Evolutionary conservation across 1,284 basidiomycete species (phyloP), one percentile per base, ranked within the genome.

Genomic region (Wallemia ichthyophaga): DNA sequence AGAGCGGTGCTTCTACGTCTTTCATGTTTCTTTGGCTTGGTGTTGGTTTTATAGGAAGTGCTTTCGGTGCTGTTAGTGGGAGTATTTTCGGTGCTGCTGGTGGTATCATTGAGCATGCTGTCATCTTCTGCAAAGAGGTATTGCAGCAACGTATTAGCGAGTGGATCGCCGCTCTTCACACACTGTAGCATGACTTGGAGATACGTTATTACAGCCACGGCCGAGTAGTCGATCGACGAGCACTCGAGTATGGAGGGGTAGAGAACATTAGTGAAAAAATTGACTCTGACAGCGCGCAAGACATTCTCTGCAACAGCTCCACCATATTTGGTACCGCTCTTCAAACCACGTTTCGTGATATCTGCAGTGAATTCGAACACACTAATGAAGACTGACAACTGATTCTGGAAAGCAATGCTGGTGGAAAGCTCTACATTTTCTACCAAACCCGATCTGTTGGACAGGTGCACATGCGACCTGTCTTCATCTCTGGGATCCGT

Each of bases 141-240:
- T 58, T 78, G 73, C 57, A 88, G 74, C 15, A 89, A 70, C n/a
- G 82, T 71, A 61, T 81, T 77, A 1, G 76, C 76, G 32, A 89
- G 73, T 58, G 75, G 76, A 24, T 66, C 64, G 5, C 82, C 82
- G 53, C 80, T 74, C 59, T 79, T 77, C 17, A 91, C 74, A 0
- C 81, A 83, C 57, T 80, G 76, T 59, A 91, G 76, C 72, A 88
- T 81, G 65, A 85, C 78, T 62, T 95, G 86, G 62, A 96, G 81
- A 66, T 98, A 96, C n/a, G 83, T 87, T 77, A 96, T 82, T 58
- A 96, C 88, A 1, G 92, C 92, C 1, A 94, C 83, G 0, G 89
- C 85, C 63, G 88, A 94, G 25, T 91, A 91, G 69, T 98, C 91
- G 3, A 74, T 68, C 62, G 87, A 84, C 0, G 88, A 91, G 69